These are phyloP conservation scores for Trichothecium roseum DNA, from an alignment of 2,329 filamentous ascomycete species.

Conservation along the genomic window DNA sequence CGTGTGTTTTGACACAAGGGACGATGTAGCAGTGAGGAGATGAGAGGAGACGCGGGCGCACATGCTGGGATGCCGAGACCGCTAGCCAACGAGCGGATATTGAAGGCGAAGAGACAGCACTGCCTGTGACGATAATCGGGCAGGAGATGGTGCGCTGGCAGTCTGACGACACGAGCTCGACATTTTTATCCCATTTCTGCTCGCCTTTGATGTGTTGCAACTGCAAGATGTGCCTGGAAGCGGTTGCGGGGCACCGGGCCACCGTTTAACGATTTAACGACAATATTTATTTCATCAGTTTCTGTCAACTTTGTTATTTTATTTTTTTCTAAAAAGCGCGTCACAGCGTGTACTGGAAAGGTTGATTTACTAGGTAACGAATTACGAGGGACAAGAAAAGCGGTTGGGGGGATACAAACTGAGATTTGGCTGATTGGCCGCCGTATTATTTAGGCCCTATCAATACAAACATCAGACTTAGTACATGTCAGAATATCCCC, in stretches of 20 bases:
- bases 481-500: too few species aligned
- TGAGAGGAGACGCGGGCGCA: background rate
- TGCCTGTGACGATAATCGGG: slow-evolving; percentile 7
- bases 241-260: background rate
- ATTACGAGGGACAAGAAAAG: slow-evolving; percentile 30
- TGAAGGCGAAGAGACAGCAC: slow-evolving; percentile 20
- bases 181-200: slow-evolving; percentile 4
- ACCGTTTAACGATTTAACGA: slow-evolving; percentile 24
- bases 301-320: slow-evolving; percentile 7
- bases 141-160: background rate
- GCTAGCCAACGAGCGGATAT: slow-evolving; percentile 3
- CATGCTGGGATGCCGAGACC: background rate
- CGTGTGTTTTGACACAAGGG: background rate
- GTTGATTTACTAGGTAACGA: slow-evolving; percentile 28
- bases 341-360: slow-evolving; percentile 22
- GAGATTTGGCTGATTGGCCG: too few species aligned
- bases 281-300: slow-evolving; percentile 10
- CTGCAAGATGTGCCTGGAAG: background rate
- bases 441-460: too few species aligned
- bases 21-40: background rate
- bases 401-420: too few species aligned
- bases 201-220: background rate
- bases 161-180: background rate
- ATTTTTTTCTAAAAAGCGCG: slow-evolving; percentile 16
- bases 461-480: too few species aligned